Evolutionary conservation across 495 filamentous ascomycete genomes (phyloP).

Genomic region (Penicillium desertorum): DNA sequence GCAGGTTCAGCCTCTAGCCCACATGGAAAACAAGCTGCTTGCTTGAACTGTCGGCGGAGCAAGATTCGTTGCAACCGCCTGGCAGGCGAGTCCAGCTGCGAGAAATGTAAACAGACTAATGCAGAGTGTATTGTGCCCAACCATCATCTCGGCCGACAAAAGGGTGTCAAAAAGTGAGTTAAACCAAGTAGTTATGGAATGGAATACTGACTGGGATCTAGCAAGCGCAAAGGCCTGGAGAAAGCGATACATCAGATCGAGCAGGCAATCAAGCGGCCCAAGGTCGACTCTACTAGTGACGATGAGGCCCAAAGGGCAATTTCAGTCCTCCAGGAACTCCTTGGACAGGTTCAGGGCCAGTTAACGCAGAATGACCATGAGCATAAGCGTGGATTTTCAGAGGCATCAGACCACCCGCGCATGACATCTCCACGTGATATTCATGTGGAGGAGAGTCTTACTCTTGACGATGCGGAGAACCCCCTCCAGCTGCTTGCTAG

Average conservation of each 20-base stretch:
- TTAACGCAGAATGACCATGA: conserved; percentile 32
- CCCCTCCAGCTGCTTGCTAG: conserved; percentile 68
- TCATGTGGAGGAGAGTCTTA: conserved; percentile 49
- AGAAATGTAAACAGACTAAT: conserved; percentile 59
- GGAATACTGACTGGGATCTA: conserved; percentile 28
- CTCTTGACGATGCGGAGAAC: conserved; percentile 71
- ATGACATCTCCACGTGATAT: conserved; percentile 31
- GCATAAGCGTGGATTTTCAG: conserved; percentile 30
- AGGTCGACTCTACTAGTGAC: conserved; percentile 43
- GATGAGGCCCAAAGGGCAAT: conserved; percentile 55
- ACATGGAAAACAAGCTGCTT: conserved; percentile 57
- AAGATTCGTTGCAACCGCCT: conserved; percentile 66
- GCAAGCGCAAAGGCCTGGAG: conserved; percentile 70
- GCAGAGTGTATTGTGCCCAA: conserved; percentile 64
- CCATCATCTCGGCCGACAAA: conserved; percentile 69
- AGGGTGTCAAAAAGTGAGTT: conserved; percentile 71
- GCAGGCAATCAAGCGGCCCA: conserved; percentile 65
- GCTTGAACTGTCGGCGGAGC: conserved; percentile 64
- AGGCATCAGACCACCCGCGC: conserved; percentile 27
- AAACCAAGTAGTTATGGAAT: not conserved
- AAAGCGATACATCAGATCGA: conserved; percentile 73
- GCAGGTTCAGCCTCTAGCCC: conserved; percentile 3
- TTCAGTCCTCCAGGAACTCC: conserved; percentile 54
- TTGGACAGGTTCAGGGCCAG: conserved; percentile 48
- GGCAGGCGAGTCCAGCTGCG: conserved; percentile 51